Base-by-base conservation (phyloP, 495 filamentous ascomycete genomes). In the Podospora comata region DNA sequence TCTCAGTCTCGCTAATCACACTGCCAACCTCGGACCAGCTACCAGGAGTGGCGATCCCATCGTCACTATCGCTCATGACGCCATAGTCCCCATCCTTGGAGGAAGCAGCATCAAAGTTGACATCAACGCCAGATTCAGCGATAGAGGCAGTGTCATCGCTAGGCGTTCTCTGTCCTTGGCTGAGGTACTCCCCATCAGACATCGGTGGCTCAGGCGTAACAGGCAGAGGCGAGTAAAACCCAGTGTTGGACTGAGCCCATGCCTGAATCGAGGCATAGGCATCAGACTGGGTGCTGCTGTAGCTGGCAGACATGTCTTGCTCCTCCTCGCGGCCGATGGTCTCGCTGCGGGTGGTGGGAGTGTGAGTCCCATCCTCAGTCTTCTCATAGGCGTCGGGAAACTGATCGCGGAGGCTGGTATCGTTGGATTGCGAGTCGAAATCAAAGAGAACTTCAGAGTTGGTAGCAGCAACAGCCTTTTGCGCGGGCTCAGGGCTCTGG, bases 1-100 rank as follows among this genome's bases (percentile, higher is more conserved):
- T 73, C 68, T 86, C 84, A 27, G 77, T 81, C 69, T 85, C 86
- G 75, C 90, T 91, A 34, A 91, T 80, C 39, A 88, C 86, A 72
- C 91, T 93, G 18, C 89, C 90, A 9, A 94, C 85, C 65, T 94
- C 91, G 4, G 89, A 90, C 91, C 91, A 94, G 76, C 87, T 91
- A 39, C 85, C 84, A 0, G 90, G 90, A 9, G 90, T 94, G 55
- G 78, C 76, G 54, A 87, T 81, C 6, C 86, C 88, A 19, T 83
- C 85, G 19, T 82, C 89, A 68, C 85, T 79, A 11, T 91, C 88
- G 74, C 91, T 94, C 80, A 92, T 77, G 11, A 89, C 85, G 70
- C 90, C 89, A 66, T 84, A 81, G 65, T 74, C 77, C 3, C 58
- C 73, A 60, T 30, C 73, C 56, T 28, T 68, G 19, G 70, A 70